Evolutionary conservation across 1,139 yeast species (phyloP), one percentile per base, ranked within the genome.

Genomic region (Keqinozyma sinolaborantium): DNA sequence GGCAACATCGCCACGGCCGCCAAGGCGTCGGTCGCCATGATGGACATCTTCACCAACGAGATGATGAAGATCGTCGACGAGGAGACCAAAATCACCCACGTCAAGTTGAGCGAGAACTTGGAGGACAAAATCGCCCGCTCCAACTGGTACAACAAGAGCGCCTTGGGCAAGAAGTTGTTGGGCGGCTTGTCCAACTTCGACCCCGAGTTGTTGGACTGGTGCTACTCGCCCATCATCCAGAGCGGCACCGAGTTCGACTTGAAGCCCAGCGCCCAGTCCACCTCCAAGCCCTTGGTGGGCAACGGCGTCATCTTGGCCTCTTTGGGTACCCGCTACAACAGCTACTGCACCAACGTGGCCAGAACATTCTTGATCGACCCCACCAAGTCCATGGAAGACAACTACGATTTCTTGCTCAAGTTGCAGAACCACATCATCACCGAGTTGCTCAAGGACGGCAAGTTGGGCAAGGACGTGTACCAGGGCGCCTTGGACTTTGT

Each of bases 301-400:
- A 83, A 83, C 25, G 95, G 95, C 13, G 88, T 86, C 24, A 88
- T 92, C 32, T 61, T 88, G 45, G 77, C 95, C 8, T 81, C 95
- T 3, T 63, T 94, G 42, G 97, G 97, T 31, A 70, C 90, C 42
- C 75, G 97, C 48, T 92, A 88, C 63, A 85, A 82, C 53, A 80
- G 86, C 26, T 92, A 92, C 58, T 87, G 97, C 58, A 82, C 97
- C 3, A 87, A 86, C 48, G 67, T 90, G 32, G 92, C 83, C 9
- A 75, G 98, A 57, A 85, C 97, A 1, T 92, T 85, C 50, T 67
- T 92, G 51, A 86, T 92, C 51, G 95, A 88, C 53, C 97, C 97
- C 9, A 74, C 95, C 4, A 75, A 78, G 34, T 81, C 78, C 42
- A 81, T 87, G 69, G 94, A 84, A 44, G 65, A 67, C 30, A 83